phyloP scores from a whole-genome alignment of 2,329 filamentous ascomycete genomes.

The Alternaria sp. region DNA sequence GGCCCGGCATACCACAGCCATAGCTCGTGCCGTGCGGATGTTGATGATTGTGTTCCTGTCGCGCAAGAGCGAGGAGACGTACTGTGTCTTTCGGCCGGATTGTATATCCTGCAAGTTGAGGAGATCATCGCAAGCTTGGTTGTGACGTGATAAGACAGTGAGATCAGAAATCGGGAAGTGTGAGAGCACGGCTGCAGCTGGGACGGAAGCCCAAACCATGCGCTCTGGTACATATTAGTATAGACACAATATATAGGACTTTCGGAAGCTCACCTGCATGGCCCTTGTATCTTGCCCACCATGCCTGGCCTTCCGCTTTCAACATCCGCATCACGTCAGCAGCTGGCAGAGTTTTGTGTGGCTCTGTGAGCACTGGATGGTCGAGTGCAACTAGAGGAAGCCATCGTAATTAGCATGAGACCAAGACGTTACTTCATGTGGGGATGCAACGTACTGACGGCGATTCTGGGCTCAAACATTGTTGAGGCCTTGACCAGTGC shows the following conservation, averaged over 20 bases:
- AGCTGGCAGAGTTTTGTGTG: not conserved
- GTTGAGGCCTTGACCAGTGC: constrained; percentile 1
- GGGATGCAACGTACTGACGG: not conserved
- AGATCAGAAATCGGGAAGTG: not conserved
- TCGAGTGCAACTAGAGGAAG: not conserved
- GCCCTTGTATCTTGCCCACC: constrained; percentile 11
- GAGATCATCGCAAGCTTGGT: not conserved
- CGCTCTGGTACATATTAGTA: not conserved
- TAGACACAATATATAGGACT: too few species aligned
- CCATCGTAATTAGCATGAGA: not conserved
- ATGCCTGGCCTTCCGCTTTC: not conserved
- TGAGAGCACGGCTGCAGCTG: not conserved
- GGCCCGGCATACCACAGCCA: not conserved
- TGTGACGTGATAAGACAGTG: not conserved
- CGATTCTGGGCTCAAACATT: constrained; percentile 6
- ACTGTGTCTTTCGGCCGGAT: not conserved
- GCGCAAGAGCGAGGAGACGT: not conserved
- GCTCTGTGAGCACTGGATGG: not conserved
- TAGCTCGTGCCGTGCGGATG: not conserved
- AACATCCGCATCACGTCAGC: not conserved
- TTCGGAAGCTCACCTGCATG: not conserved
- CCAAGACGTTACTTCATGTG: too few species aligned
- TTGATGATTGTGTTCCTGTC: not conserved
- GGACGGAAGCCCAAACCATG: not conserved
- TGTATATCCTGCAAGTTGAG: not conserved